phyloP scores from a whole-genome alignment of 495 filamentous ascomycete genomes.

The Barbatosphaeria neglecta region DNA sequence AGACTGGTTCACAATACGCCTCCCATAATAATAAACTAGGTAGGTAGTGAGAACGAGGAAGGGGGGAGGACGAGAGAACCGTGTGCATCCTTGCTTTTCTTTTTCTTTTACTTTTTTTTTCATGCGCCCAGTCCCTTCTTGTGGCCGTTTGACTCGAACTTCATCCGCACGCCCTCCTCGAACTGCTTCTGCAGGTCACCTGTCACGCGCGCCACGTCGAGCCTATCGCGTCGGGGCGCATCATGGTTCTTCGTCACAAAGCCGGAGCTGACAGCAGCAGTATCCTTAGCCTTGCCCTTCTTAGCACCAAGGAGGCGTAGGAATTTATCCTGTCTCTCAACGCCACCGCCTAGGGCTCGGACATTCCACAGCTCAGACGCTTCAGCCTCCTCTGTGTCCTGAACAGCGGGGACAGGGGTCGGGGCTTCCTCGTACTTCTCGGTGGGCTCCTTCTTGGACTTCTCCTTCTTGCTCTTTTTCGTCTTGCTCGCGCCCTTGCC shows the following conservation, averaged over 20 bases:
- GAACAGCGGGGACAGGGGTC: neutral
- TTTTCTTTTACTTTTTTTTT: constrained; percentile 4
- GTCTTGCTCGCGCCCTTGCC: constrained; percentile 4
- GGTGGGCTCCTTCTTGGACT: constrained; percentile 2
- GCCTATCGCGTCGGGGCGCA: constrained; percentile 5
- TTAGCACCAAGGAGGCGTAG: constrained; percentile 43
- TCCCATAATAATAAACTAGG: too few species aligned
- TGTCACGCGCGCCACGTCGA: constrained; percentile 31
- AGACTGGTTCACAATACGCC: too few species aligned
- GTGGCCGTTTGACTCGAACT: constrained; percentile 39
- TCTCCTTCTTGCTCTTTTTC: constrained; percentile 6
- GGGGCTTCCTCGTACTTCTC: constrained; percentile 3
- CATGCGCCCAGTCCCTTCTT: constrained; percentile 44
- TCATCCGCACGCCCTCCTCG: constrained; percentile 44
- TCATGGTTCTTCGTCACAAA: constrained; percentile 6
- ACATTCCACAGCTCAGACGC: constrained; percentile 39
- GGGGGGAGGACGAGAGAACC: too few species aligned
- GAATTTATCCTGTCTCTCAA: constrained; percentile 43
- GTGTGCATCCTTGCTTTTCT: neutral
- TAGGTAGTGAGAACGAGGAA: too few species aligned
- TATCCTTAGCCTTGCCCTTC: constrained; percentile 23
- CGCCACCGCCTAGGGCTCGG: constrained; percentile 35
- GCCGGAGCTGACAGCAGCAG: constrained; percentile 5
- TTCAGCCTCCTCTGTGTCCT: neutral
- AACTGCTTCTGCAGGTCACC: constrained; percentile 49